Evolutionary conservation across 306 rosid species (phyloP).

Genomic region (Medicago lupulina): DNA sequence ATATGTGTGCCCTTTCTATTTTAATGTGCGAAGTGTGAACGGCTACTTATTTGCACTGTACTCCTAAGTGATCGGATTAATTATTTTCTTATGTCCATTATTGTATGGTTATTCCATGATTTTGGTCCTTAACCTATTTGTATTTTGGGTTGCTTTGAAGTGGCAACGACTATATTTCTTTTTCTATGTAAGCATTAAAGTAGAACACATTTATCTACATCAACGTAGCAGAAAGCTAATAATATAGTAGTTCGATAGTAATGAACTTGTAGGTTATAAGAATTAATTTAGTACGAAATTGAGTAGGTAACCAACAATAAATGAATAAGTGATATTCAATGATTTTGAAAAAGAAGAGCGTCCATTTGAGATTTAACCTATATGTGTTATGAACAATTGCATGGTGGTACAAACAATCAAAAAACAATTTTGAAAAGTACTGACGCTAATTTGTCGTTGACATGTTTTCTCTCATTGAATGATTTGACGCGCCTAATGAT

Average conservation of each 20-base stretch:
- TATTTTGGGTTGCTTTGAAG: not conserved
- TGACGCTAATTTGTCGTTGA: not conserved
- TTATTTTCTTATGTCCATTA: no score
- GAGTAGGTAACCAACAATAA: not conserved
- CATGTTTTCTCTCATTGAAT: conserved; percentile 9
- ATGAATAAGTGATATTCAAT: not conserved
- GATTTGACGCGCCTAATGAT: not conserved
- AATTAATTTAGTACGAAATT: not conserved
- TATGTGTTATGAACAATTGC: not conserved
- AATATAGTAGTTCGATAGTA: not conserved
- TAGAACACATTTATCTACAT: not conserved
- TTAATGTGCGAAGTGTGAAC: no score
- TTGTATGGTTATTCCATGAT: not conserved
- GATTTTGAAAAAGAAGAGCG: conserved; percentile 4
- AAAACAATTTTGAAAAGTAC: conserved; percentile 8
- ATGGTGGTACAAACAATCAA: conserved; percentile 1
- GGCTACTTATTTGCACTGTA: not conserved
- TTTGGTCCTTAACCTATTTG: not conserved
- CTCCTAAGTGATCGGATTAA: not conserved
- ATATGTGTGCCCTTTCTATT: no score
- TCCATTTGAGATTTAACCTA: not conserved
- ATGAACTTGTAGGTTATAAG: not conserved
- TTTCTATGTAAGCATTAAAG: not conserved
- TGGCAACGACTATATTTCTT: not conserved
- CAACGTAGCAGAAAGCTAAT: not conserved